phyloP scores from a whole-genome alignment of 257 asterid species.

The Asclepias syriaca region DNA sequence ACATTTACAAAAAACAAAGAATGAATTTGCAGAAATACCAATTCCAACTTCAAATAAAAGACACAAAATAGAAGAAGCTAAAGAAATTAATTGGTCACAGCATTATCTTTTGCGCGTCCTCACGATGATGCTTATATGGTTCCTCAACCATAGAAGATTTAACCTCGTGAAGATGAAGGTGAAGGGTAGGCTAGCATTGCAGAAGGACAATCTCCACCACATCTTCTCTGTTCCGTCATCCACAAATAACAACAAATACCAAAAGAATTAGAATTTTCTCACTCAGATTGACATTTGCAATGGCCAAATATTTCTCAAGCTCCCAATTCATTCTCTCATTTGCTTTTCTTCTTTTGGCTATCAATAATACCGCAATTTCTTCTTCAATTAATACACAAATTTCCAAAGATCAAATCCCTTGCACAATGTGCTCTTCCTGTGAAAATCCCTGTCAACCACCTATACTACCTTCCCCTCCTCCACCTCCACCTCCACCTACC shows the following conservation, averaged over 20 bases:
- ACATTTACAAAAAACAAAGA: too few relatives aligned
- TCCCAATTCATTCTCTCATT: not conserved
- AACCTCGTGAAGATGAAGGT: too few relatives aligned
- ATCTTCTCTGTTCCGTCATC: not conserved
- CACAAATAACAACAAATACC: not conserved
- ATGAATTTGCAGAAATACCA: too few relatives aligned
- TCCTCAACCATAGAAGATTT: too few relatives aligned
- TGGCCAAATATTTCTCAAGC: slow-evolving; percentile 20
- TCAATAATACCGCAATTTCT: slow-evolving; percentile 32
- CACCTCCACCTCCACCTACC: too few relatives aligned
- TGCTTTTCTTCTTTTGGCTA: slow-evolving; percentile 21
- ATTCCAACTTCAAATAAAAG: too few relatives aligned
- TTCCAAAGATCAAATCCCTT: slow-evolving; percentile 46
- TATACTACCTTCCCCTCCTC: slow-evolving; percentile 39
- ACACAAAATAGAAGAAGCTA: too few relatives aligned
- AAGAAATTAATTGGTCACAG: too few relatives aligned
- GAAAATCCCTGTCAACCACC: slow-evolving; percentile 71
- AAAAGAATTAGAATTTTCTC: not conserved
- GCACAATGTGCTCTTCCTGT: slow-evolving; percentile 70
- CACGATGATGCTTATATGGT: too few relatives aligned
- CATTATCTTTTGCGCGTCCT: too few relatives aligned
- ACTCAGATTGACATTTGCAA: not conserved
- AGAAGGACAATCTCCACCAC: not conserved
- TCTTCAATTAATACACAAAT: slow-evolving; percentile 31
- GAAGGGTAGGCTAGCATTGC: too few relatives aligned